phyloP scores from a whole-genome alignment of 148 eudicot species.

The Heliosperma pusillum region DNA sequence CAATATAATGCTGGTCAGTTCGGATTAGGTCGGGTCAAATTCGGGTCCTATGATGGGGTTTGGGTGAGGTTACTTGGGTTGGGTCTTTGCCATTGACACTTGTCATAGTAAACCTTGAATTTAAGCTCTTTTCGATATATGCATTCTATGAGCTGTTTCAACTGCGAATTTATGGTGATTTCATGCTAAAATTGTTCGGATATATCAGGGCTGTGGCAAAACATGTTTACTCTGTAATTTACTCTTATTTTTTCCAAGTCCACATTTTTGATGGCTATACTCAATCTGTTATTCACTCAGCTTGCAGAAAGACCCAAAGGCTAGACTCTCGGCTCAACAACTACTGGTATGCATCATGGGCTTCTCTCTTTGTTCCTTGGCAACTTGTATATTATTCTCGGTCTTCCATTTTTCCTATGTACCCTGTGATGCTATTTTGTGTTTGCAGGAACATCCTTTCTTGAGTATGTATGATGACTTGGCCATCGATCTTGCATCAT shows the following conservation, averaged over 20 bases:
- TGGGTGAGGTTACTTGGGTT: no score
- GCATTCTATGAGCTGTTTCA: not conserved
- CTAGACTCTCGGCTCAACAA: constrained; percentile 69
- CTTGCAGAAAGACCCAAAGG: constrained; percentile 78
- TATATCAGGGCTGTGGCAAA: not conserved
- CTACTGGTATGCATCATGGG: constrained; percentile 52
- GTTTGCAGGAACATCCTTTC: constrained; percentile 78
- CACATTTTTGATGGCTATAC: not conserved
- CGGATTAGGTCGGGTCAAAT: no score
- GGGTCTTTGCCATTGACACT: no score
- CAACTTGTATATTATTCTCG: no score
- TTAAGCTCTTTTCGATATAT: not conserved
- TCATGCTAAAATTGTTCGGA: no score
- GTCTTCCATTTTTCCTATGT: not conserved
- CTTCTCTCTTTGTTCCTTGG: not conserved
- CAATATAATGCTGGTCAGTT: no score
- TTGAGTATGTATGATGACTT: constrained; percentile 67
- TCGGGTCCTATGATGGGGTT: no score
- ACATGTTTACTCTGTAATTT: not conserved
- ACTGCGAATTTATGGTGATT: not conserved
- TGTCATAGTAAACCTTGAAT: no score
- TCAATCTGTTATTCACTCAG: constrained; percentile 38
- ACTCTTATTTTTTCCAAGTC: constrained; percentile 16
- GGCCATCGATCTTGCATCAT: constrained; percentile 73
- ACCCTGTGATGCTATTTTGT: not conserved